These are phyloP conservation scores for Neurospora sp. DNA, from an alignment of 495 filamentous ascomycete genomes.

Conservation along the genomic window DNA sequence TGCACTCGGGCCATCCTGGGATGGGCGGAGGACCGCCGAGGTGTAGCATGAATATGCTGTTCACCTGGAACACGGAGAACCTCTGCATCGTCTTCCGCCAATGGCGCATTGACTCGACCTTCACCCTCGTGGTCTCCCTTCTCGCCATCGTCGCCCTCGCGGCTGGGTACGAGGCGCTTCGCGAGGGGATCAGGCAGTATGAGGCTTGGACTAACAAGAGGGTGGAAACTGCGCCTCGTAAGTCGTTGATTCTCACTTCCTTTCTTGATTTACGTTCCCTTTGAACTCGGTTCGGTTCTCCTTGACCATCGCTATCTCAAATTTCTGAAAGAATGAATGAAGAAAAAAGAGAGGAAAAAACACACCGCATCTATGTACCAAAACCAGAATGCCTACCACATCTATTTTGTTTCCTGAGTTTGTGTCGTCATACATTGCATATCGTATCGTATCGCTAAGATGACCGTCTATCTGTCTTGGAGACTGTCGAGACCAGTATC, in stretches of 20 bases:
- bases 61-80: conserved; percentile 86
- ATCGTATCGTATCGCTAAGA: conserved; percentile 8
- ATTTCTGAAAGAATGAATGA: too few species aligned
- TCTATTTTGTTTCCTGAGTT: not conserved
- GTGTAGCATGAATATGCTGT: conserved; percentile 96
- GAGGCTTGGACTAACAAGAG: conserved; percentile 51
- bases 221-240: conserved; percentile 45
- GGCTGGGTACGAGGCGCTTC: conserved; percentile 83
- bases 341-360: too few species aligned
- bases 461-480: not conserved
- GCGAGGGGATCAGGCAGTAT: conserved; percentile 64
- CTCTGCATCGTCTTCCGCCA: conserved; percentile 90
- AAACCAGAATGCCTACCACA: not conserved
- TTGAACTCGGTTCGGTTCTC: not conserved
- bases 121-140: conserved; percentile 69
- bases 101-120: conserved; percentile 73
- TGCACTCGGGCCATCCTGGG: conserved; percentile 30
- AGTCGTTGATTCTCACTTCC: conserved; percentile 19
- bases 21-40: conserved; percentile 14
- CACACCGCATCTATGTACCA: not conserved
- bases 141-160: conserved; percentile 70
- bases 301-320: not conserved
- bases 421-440: not conserved
- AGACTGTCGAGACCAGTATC: not conserved
- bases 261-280: conserved; percentile 1